Evolutionary conservation across 345 rosid species (phyloP), one percentile per base, ranked within the genome.

Genomic region (Hibiscus syriacus): DNA sequence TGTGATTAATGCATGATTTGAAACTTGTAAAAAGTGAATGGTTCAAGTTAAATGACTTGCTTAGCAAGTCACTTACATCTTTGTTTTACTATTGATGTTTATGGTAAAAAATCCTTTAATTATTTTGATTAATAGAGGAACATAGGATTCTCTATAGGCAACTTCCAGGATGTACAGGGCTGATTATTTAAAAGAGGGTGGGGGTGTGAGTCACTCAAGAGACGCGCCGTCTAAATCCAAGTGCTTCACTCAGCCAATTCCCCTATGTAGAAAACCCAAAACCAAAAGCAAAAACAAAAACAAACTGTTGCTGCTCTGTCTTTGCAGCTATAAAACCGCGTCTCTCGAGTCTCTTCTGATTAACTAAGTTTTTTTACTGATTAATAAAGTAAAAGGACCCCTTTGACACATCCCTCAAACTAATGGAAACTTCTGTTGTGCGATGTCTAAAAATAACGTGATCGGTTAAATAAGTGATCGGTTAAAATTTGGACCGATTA

Each of bases 241-340:
- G 43, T 48, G 14, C 45, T 26, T 45, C 27, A 30, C 25, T 11
- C 4, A 38, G 30, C 45, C 7, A 63, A n/a, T 23, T 63, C 13
- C 54, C 50, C 19, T 22, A 39, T 20, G 13, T 34, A 66, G 10
- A 45, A 45, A 38, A 9, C n/a, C 25, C 20, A 8, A 3, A 19
- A 53, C 20, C 26, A 27, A 45, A 19, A 41, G 2, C 46, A 41
- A 41, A 41, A 41, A 3, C 48, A n/a, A n/a, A n/a, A n/a, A 19
- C 72, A 83, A 87, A 92, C 96, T 87, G 87, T 69, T 73, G 84
- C 83, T 76, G 52, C 69, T 71, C 92, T 89, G 96, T 81, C 85
- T 73, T n/a, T 45, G 77, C 83, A 72, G 59, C 69, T 74, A 77
- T 64, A 55, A 80, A 83, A 79, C 83, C 90, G 87, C 90, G 90